Evolutionary conservation across 768 basidiomycete genomes (phyloP).

Genomic region (Paxillus rubicundulus): DNA sequence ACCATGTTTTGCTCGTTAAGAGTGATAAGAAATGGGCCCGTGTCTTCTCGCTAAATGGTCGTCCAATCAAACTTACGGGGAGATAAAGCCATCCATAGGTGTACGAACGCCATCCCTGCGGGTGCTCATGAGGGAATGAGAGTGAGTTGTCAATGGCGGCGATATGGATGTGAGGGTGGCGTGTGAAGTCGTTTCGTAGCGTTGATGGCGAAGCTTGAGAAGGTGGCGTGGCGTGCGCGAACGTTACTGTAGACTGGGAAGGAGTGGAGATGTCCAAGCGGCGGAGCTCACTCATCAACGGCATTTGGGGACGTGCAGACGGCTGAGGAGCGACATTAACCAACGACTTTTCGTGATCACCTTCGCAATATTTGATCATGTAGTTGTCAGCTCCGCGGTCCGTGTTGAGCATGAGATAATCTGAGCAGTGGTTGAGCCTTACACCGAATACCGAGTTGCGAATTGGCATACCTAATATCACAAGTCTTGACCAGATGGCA

Average conservation of each 20-base stretch:
- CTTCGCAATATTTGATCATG: conserved; percentile 91
- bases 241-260: conserved; percentile 40
- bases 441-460: not conserved
- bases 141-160: conserved; percentile 94
- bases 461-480: conserved; percentile 63
- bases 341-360: conserved; percentile 70
- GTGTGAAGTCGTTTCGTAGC: conserved; percentile 43
- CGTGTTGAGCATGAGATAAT: conserved; percentile 91
- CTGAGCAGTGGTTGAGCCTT: conserved; percentile 34
- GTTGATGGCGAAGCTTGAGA: conserved; percentile 34
- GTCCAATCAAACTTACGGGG: conserved; percentile 80
- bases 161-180: conserved; percentile 81
- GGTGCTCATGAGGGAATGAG: conserved; percentile 90
- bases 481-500: conserved; percentile 49
- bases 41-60: conserved; percentile 82
- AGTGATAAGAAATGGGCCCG: conserved; percentile 79
- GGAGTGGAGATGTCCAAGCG: conserved; percentile 39
- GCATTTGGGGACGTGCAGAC: conserved; percentile 64
- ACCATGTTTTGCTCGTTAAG: conserved; percentile 83
- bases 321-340: conserved; percentile 79
- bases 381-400: conserved; percentile 86
- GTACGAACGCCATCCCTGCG: conserved; percentile 74
- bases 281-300: conserved; percentile 69
- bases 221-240: conserved; percentile 38
- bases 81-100: conserved; percentile 89